These are phyloP conservation scores for Candida ipomoeae DNA, from an alignment of 805 yeast species.

Conservation along the genomic window DNA sequence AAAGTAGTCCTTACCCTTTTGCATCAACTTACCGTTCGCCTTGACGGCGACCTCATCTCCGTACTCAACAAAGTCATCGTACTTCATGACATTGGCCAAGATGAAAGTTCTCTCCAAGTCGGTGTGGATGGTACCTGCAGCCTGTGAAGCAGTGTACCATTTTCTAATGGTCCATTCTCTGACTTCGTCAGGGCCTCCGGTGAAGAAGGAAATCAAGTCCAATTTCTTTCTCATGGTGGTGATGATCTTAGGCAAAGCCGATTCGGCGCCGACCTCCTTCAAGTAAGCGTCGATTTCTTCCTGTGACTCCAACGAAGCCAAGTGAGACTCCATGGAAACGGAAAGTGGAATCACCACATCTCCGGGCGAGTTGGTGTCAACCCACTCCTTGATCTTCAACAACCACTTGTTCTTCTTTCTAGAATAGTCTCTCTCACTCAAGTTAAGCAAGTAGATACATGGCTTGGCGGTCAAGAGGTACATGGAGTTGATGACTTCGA, in stretches of 20 bases:
- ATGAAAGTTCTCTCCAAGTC: constrained; percentile 80
- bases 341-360: constrained; percentile 85
- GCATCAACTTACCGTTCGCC: constrained; percentile 83
- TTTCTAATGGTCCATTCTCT: constrained; percentile 84
- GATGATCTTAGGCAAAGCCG: constrained; percentile 84
- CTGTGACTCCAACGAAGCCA: constrained; percentile 73
- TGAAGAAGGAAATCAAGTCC: constrained; percentile 75
- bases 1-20: constrained; percentile 91
- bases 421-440: constrained; percentile 82
- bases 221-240: constrained; percentile 62
- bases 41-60: constrained; percentile 77
- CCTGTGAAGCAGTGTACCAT: constrained; percentile 78
- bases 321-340: constrained; percentile 68
- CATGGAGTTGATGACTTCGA: constrained; percentile 83
- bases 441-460: constrained; percentile 84
- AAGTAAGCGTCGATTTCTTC: constrained; percentile 50
- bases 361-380: constrained; percentile 81
- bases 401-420: constrained; percentile 87
- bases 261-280: constrained; percentile 62
- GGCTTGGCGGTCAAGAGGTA: constrained; percentile 92
- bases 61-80: constrained; percentile 51
- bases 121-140: constrained; percentile 87
- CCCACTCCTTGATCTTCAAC: constrained; percentile 83
- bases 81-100: constrained; percentile 70
- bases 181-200: constrained; percentile 82